These are phyloP conservation scores for Solanum gracilifrons DNA, from an alignment of 257 asterid species.

Conservation along the genomic window DNA sequence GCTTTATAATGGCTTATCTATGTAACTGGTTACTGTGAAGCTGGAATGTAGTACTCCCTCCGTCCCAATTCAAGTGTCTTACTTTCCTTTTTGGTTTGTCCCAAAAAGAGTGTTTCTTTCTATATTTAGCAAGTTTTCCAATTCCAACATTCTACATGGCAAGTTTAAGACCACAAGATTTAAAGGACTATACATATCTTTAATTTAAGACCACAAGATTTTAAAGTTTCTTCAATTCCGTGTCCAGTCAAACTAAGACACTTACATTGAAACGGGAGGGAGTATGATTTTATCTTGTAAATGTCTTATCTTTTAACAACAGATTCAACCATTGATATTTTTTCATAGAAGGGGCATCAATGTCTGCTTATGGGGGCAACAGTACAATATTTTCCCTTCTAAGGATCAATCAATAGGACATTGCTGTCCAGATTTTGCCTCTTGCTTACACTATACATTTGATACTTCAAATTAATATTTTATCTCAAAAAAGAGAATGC, in stretches of 20 bases:
- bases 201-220: not conserved
- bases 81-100: not conserved
- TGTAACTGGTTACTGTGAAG: not conserved
- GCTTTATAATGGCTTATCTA: not conserved
- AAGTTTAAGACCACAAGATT: not conserved
- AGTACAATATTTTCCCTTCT: not conserved
- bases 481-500: not conserved
- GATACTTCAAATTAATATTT: too few relatives aligned
- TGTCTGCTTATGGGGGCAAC: not conserved
- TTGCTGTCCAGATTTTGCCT: not conserved
- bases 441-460: not conserved
- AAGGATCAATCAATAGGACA: not conserved
- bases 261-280: not conserved
- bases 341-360: not conserved
- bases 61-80: too few relatives aligned
- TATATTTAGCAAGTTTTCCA: not conserved
- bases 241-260: not conserved
- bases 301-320: not conserved
- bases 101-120: not conserved
- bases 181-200: not conserved
- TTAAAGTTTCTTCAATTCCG: rapidly evolving
- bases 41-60: too few relatives aligned
- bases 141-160: not conserved
- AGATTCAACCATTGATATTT: not conserved
- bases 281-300: not conserved